Evolutionary conservation across 768 basidiomycete genomes (phyloP), one percentile per base, ranked within the genome.

Genomic region (Lactarius psammicola): DNA sequence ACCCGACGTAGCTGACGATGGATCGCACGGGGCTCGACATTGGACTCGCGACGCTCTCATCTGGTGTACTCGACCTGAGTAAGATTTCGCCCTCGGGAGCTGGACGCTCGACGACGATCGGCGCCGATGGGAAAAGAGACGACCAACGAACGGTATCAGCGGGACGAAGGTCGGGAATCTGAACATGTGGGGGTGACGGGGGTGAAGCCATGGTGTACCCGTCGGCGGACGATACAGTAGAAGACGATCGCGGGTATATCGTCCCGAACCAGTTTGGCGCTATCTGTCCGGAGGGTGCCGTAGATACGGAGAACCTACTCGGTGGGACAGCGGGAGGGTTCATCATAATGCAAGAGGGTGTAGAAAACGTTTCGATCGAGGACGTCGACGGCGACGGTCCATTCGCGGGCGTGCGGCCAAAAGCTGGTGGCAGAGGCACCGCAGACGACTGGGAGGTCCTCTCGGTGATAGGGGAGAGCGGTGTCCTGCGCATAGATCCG

Each of bases 81-180:
- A 49, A 2, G n/a, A n/a, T 2, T 23, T 26, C 30, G 23, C 34
- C n/a, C 56, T 23, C 30, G 9, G 11, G 56, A 28, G 38, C 18
- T 2, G 30, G 30, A 11, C 44, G 60, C 30, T 64, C 63, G 26
- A 62, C 36, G 11, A 61, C 28, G 15, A 66, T 49, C 15, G 65
- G 65, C 2, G 60, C 60, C 40, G 65, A 57, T 2, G 65, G 65
- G 40, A 66, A 66, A 20, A 66, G 46, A 1, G 65, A 66, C 7
- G 65, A 62, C 60, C 65, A 66, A 9, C 30, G 60, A 20, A 53
- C 31, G 26, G 46, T 5, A 23, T 62, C 60, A 9, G 40, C 31
- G 13, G 65, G 38, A 36, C 17, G 60, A 56, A 51, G 20, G 10
- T 38, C 3, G 28, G 60, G 65, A 13, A 53, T 8, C 8, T 57